Evolutionary conservation across 2,329 filamentous ascomycete species (phyloP).

Genomic region (Pyricularia pennisetigena): DNA sequence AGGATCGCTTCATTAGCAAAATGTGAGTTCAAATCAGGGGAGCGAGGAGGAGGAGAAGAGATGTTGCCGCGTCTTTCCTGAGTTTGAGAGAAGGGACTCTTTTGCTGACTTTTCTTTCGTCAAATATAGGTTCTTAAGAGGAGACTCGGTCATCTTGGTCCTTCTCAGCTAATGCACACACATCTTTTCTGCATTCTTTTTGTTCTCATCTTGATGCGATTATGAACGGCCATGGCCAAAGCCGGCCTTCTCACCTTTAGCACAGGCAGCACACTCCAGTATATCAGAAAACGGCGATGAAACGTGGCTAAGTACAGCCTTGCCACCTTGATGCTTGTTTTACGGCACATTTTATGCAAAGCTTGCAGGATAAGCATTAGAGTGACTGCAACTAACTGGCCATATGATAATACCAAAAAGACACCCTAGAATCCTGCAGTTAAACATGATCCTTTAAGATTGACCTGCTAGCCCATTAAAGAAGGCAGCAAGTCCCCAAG

Average conservation of each 20-base stretch:
- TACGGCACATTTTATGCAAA: neutral
- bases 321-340: neutral
- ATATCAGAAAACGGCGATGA: conserved; percentile 4
- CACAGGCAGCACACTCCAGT: neutral
- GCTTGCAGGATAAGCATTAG: neutral
- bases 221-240: neutral
- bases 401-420: neutral
- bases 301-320: neutral
- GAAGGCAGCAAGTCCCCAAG: conserved; percentile 66
- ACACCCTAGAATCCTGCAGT: neutral
- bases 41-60: neutral
- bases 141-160: conserved; percentile 81
- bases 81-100: no score
- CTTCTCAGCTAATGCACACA: conserved; percentile 52
- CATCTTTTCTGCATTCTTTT: neutral
- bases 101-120: neutral
- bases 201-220: neutral
- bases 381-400: neutral
- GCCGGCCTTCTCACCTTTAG: neutral
- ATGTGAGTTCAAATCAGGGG: conserved; percentile 52
- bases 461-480: conserved; percentile 62
- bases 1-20: conserved; percentile 97
- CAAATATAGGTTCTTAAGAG: conserved; percentile 62
- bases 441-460: neutral
- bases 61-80: neutral